These are phyloP conservation scores for Penicillium soppii DNA, from an alignment of 495 filamentous ascomycete species.

Conservation along the genomic window DNA sequence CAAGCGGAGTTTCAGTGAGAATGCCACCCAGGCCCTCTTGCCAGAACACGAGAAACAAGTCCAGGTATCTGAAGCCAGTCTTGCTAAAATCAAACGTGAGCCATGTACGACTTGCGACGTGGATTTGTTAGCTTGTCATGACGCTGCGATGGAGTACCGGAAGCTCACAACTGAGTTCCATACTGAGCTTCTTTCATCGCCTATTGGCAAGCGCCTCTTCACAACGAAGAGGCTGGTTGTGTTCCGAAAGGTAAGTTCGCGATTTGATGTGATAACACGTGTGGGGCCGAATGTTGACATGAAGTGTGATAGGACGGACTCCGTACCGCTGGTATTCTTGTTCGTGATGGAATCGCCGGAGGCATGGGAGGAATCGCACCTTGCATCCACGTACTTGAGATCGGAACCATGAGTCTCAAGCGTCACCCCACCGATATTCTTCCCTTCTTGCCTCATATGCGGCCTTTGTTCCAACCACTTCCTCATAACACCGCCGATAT, in stretches of 20 bases:
- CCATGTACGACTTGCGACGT: conserved; percentile 78
- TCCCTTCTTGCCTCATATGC: conserved; percentile 70
- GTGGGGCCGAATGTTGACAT: conserved; percentile 14
- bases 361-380: conserved; percentile 56
- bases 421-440: conserved; percentile 76
- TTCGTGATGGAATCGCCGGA: conserved; percentile 68
- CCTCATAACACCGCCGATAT: conserved; percentile 58
- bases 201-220: conserved; percentile 79
- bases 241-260: conserved; percentile 53
- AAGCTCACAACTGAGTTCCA: conserved; percentile 73
- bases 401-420: conserved; percentile 58
- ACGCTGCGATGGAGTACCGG: conserved; percentile 75
- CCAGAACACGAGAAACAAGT: conserved; percentile 94
- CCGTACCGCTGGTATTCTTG: conserved; percentile 74
- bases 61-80: conserved; percentile 85
- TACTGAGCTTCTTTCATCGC: conserved; percentile 64
- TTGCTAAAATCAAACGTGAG: conserved; percentile 86
- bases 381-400: conserved; percentile 72
- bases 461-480: conserved; percentile 57
- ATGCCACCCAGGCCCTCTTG: conserved; percentile 93
- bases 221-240: conserved; percentile 70
- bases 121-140: conserved; percentile 75
- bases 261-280: background rate
- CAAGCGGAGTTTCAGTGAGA: conserved; percentile 97
- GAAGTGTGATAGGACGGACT: conserved; percentile 63